Evolutionary conservation across 202 grass and related monocot genomes (phyloP).

Genomic region (Panicum virgatum): DNA sequence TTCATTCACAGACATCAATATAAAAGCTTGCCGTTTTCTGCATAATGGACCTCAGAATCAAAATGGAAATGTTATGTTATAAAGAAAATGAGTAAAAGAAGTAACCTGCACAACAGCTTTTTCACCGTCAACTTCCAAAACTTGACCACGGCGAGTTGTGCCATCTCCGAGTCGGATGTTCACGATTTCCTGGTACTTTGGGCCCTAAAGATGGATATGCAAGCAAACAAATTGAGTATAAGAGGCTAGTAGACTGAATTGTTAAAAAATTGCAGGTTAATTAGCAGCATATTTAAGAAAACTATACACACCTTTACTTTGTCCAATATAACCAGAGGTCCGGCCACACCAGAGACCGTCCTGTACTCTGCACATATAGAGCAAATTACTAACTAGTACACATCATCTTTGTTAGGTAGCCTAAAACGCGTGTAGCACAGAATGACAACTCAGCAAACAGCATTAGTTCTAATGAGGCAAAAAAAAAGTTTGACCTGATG

Average conservation of each 20-base stretch:
- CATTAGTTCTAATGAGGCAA: neutral
- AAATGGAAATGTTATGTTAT: neutral
- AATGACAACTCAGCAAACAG: neutral
- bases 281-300: constrained; percentile 14
- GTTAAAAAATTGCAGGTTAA: constrained; percentile 8
- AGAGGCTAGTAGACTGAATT: neutral
- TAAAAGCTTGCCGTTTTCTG: constrained; percentile 1
- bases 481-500: too few relatives aligned
- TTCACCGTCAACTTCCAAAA: constrained; percentile 98
- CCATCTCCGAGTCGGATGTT: constrained; percentile 98
- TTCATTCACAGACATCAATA: constrained; percentile 26
- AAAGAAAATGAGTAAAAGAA: constrained; percentile 29
- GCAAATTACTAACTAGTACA: neutral
- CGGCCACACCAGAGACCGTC: constrained; percentile 97
- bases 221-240: constrained; percentile 20
- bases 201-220: constrained; percentile 63
- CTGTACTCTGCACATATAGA: constrained; percentile 78
- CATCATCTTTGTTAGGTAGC: neutral
- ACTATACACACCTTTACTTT: constrained; percentile 87
- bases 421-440: neutral
- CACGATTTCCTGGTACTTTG: constrained; percentile 98
- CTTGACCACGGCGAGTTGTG: constrained; percentile 91
- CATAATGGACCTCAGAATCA: neutral
- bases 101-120: constrained; percentile 97
- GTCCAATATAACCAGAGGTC: constrained; percentile 98